A percentile compares a stretch with the other conserved stretches of the same genome.
Evolutionary conservation across 768 basidiomycete species (phyloP).

Genomic region (Leccinum boreale): DNA sequence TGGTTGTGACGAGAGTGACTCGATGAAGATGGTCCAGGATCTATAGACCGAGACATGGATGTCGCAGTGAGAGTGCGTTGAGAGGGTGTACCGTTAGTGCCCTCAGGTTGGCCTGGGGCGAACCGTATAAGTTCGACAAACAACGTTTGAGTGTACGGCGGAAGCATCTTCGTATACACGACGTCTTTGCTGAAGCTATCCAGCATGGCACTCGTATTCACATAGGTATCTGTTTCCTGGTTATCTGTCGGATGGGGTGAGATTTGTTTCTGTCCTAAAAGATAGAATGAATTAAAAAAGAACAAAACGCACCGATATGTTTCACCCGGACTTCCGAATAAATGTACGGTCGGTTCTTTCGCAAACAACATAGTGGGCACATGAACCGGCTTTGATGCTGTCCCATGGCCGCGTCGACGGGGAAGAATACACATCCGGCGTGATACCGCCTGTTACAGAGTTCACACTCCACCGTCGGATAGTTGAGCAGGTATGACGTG

Average conservation of each 20-base stretch:
- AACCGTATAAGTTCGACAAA: conserved; percentile 69
- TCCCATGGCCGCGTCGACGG: conserved; percentile 39
- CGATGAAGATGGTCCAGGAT: conserved; percentile 31
- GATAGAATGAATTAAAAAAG: background rate
- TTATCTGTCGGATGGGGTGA: conserved; percentile 34
- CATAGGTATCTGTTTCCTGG: conserved; percentile 55
- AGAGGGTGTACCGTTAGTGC: conserved; percentile 13
- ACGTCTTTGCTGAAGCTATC: conserved; percentile 71
- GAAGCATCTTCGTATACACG: conserved; percentile 62
- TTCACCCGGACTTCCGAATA: conserved; percentile 76
- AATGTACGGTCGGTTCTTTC: conserved; percentile 67
- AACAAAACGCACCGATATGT: conserved; percentile 47
- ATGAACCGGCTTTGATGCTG: conserved; percentile 44
- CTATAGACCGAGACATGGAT: conserved; percentile 21
- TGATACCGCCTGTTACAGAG: conserved; percentile 67
- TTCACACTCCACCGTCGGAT: conserved; percentile 66
- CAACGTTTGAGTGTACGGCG: conserved; percentile 61
- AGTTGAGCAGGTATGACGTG: conserved; percentile 55
- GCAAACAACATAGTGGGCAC: conserved; percentile 76
- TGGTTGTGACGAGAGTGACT: conserved; percentile 29
- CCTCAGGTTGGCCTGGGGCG: conserved; percentile 31
- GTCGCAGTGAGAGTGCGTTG: conserved; percentile 15
- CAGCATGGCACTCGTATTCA: conserved; percentile 71
- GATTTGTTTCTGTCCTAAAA: background rate
- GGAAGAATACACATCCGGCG: conserved; percentile 72